phyloP scores from a whole-genome alignment of 345 rosid species.

The Rubroshorea leprosula region DNA sequence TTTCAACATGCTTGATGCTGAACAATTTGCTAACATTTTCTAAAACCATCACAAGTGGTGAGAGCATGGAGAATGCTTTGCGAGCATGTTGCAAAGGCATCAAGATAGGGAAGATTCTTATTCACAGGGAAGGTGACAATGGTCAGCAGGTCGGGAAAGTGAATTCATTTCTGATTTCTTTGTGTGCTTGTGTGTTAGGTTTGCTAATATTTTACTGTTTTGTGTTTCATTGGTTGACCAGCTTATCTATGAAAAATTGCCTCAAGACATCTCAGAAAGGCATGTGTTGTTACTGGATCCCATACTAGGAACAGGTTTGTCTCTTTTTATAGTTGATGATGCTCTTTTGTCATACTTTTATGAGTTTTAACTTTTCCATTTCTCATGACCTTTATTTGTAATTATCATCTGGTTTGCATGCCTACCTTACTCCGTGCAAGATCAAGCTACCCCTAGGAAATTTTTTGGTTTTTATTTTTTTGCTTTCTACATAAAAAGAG shows the following conservation, averaged over 20 bases:
- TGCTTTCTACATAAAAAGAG: no score
- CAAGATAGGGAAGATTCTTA: constrained; percentile 92
- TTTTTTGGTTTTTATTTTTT: no score
- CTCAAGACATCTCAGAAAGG: constrained; percentile 83
- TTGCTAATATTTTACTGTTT: constrained; percentile 12
- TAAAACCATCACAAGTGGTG: constrained; percentile 54
- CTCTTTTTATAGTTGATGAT: background rate
- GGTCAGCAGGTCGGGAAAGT: constrained; percentile 71
- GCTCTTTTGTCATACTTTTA: background rate
- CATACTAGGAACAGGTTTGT: constrained; percentile 90
- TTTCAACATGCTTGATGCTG: background rate
- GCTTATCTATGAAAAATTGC: constrained; percentile 92
- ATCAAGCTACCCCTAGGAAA: no score
- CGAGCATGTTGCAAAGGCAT: constrained; percentile 98
- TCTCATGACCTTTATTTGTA: background rate
- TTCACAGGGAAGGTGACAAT: constrained; percentile 96
- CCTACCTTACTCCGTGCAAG: background rate
- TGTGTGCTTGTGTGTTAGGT: background rate
- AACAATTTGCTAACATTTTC: constrained; percentile 7
- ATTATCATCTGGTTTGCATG: background rate
- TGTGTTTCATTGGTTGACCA: constrained; percentile 24
- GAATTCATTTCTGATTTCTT: constrained; percentile 4
- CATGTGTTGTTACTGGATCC: constrained; percentile 94
- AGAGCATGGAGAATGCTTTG: constrained; percentile 98
- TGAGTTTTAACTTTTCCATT: constrained; percentile 4